Conservation (phyloP, 2,329 filamentous ascomycete species). For the Apiospora hydei region DNA sequence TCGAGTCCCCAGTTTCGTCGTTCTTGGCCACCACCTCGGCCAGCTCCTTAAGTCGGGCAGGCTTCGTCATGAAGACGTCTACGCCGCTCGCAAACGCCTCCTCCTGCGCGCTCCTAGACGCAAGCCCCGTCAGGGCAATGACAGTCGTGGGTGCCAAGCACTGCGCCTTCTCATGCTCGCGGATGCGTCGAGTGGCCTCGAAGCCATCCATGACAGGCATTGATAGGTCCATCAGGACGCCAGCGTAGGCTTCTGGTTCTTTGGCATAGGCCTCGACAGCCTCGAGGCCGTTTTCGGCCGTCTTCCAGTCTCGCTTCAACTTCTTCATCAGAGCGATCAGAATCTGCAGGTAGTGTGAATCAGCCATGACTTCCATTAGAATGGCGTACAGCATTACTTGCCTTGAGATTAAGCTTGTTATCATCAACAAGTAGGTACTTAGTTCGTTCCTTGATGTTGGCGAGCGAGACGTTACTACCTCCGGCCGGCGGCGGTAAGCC, state of each 20-base stretch:
- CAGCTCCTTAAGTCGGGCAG: constrained; percentile 43
- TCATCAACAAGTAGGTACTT: constrained; percentile 45
- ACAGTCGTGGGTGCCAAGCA: constrained; percentile 46
- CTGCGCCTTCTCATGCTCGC: constrained; percentile 47
- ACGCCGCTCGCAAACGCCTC: constrained; percentile 54
- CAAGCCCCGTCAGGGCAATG: constrained; percentile 54
- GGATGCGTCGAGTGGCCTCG: constrained; percentile 47
- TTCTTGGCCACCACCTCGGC: too few relatives aligned
- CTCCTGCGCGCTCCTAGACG: constrained; percentile 49
- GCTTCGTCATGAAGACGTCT: constrained; percentile 56
- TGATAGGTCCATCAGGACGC: constrained; percentile 45
- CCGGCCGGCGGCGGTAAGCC: too few relatives aligned
- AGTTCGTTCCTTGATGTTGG: too few relatives aligned
- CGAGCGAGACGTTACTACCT: too few relatives aligned
- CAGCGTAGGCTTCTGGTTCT: constrained; percentile 21
- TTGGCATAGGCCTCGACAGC: constrained; percentile 44
- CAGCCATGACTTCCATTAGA: too few relatives aligned
- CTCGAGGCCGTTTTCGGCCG: constrained; percentile 47
- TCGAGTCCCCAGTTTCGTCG: too few relatives aligned
- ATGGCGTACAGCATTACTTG: constrained; percentile 1
- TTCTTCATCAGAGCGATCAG: constrained; percentile 41
- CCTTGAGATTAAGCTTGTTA: constrained; percentile 46
- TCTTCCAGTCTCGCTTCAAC: constrained; percentile 39
- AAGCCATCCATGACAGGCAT: constrained; percentile 55
- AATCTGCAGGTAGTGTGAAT: constrained; percentile 29